These are phyloP conservation scores for Dictyostelium brefeldianum DNA, from an alignment of 78 protist genomes.

Conservation along the genomic window DNA sequence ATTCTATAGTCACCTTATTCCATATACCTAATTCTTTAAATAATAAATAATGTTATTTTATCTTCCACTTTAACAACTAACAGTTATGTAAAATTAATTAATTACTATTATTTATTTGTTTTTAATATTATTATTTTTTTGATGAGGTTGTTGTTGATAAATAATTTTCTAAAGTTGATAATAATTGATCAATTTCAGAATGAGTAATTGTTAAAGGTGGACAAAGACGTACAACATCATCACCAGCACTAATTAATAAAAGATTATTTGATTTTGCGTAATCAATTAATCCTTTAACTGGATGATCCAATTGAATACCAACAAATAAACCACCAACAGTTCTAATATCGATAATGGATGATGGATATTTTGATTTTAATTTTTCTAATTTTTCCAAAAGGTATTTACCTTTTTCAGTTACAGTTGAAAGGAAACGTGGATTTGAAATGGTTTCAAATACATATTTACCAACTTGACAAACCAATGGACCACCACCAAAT, in stretches of 20 bases:
- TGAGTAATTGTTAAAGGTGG: slow-evolving; percentile 37
- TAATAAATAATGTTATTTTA: too few species aligned
- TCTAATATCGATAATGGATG: slow-evolving; percentile 18
- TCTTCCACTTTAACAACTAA: too few species aligned
- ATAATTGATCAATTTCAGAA: slow-evolving; percentile 9
- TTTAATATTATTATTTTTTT: neutral
- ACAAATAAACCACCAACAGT: slow-evolving; percentile 64
- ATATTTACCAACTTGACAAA: slow-evolving; percentile 62
- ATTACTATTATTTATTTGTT: neutral
- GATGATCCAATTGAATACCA: slow-evolving; percentile 33
- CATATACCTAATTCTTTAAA: too few species aligned
- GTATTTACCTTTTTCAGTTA: slow-evolving; percentile 55
- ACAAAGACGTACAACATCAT: slow-evolving; percentile 55
- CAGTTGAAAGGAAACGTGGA: slow-evolving; percentile 41
- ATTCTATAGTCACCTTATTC: too few species aligned
- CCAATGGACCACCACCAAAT: slow-evolving; percentile 91
- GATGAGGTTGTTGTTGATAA: slow-evolving; percentile 4
- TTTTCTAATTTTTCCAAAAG: neutral
- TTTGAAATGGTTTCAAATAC: slow-evolving; percentile 62
- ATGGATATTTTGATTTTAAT: neutral
- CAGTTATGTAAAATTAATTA: too few species aligned
- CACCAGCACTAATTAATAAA: slow-evolving; percentile 56
- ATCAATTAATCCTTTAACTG: slow-evolving; percentile 14
- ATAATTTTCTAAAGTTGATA: slow-evolving; percentile 5
- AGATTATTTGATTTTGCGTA: slow-evolving; percentile 5